These are phyloP conservation scores for Penicillium sp. DNA, from an alignment of 2,329 filamentous ascomycete species.

Conservation along the genomic window DNA sequence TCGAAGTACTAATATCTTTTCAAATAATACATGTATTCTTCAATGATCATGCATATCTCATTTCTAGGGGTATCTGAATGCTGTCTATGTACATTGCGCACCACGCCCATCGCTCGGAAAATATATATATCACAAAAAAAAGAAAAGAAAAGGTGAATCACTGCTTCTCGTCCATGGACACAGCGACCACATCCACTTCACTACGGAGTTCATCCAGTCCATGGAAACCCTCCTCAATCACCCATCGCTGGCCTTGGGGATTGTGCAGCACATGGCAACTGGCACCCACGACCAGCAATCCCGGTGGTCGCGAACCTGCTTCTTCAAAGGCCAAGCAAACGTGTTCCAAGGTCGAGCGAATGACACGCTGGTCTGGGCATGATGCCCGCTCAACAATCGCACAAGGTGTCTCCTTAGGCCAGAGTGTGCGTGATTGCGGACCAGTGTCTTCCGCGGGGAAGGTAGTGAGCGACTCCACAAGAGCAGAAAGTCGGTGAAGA, in stretches of 20 bases:
- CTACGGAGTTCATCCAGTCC: slow-evolving; percentile 59
- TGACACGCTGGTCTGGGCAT: slow-evolving; percentile 89
- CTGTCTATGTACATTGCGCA: slow-evolving; percentile 19
- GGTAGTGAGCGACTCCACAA: slow-evolving; percentile 67
- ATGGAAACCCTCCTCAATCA: slow-evolving; percentile 81
- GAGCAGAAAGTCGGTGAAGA: slow-evolving; percentile 72
- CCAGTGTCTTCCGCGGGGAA: slow-evolving; percentile 25
- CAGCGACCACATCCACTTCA: slow-evolving; percentile 18
- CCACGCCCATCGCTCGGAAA: slow-evolving; percentile 4
- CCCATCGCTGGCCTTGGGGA: slow-evolving; percentile 65
- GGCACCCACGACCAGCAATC: slow-evolving; percentile 77
- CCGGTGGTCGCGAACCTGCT: slow-evolving; percentile 84
- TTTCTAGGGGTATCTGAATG: slow-evolving; percentile 21
- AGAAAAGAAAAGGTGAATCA: neutral
- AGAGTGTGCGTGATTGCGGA: slow-evolving; percentile 39
- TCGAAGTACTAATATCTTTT: neutral
- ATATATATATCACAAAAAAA: neutral
- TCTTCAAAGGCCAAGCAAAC: slow-evolving; percentile 81
- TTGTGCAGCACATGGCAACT: slow-evolving; percentile 76
- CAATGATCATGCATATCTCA: slow-evolving; percentile 1
- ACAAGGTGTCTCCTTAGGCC: slow-evolving; percentile 78
- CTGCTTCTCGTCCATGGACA: slow-evolving; percentile 10
- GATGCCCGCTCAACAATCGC: slow-evolving; percentile 91
- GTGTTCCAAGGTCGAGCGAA: slow-evolving; percentile 76
- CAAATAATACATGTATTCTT: neutral